A percentile compares a stretch with the other conserved stretches of the same genome.
These are phyloP conservation scores for Helminthosporium solani DNA, from an alignment of 2,329 filamentous ascomycete genomes.

Conservation along the genomic window DNA sequence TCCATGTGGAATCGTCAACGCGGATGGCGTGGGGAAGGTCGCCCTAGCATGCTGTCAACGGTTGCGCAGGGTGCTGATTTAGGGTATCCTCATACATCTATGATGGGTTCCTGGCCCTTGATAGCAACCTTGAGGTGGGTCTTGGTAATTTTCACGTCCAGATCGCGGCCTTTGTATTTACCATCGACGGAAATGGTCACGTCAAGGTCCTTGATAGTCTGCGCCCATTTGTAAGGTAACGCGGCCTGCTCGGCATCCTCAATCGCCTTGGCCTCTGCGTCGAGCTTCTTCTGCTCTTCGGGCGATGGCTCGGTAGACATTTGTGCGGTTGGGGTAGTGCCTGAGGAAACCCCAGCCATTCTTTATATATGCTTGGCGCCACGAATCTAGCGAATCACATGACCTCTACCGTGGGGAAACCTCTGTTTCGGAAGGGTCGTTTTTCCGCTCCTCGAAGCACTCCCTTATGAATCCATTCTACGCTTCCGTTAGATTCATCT, in stretches of 20 bases:
- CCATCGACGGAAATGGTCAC: slow-evolving; percentile 74
- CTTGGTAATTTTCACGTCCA: slow-evolving; percentile 81
- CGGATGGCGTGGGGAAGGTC: slow-evolving; percentile 76
- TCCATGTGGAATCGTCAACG: slow-evolving; percentile 93
- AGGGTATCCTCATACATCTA: slow-evolving; percentile 60
- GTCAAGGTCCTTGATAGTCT: slow-evolving; percentile 87
- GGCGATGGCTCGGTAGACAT: slow-evolving; percentile 51
- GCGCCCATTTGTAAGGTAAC: slow-evolving; percentile 96
- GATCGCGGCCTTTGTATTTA: slow-evolving; percentile 80
- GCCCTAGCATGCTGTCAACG: slow-evolving; percentile 58
- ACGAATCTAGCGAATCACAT: too few species aligned
- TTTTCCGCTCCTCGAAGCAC: too few species aligned
- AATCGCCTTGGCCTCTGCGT: slow-evolving; percentile 63
- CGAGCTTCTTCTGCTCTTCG: slow-evolving; percentile 55
- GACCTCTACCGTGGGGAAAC: too few species aligned
- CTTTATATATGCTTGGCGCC: too few species aligned
- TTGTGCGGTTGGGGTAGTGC: slow-evolving; percentile 9
- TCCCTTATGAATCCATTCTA: too few species aligned
- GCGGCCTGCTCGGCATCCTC: slow-evolving; percentile 85
- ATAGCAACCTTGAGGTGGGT: slow-evolving; percentile 74
- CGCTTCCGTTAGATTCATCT: too few species aligned
- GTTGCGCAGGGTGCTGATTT: not conserved
- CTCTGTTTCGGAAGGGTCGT: too few species aligned
- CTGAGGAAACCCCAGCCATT: slow-evolving; percentile 7
- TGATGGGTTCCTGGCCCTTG: slow-evolving; percentile 84